Evolutionary conservation across 371 early-diverging fungal genomes (phyloP).

Genomic region (Mortierella sp.): DNA sequence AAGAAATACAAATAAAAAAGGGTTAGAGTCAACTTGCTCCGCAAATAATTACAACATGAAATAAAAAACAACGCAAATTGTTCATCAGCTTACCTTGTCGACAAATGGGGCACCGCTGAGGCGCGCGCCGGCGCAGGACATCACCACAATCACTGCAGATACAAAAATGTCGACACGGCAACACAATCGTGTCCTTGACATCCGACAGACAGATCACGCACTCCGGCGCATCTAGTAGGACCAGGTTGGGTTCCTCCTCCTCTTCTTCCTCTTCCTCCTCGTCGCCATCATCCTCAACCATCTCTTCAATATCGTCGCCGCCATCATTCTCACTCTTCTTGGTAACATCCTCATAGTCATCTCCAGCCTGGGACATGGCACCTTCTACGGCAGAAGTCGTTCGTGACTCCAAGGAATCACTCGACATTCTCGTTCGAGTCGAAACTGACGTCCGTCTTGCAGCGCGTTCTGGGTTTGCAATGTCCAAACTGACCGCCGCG

Average conservation of each 20-base stretch:
- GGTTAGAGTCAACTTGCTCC: background rate
- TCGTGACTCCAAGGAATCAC: conserved; percentile 8
- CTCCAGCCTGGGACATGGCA: background rate
- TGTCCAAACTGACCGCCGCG: conserved; percentile 9
- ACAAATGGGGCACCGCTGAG: conserved; percentile 68
- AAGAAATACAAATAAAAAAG: background rate
- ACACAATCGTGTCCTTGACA: conserved; percentile 64
- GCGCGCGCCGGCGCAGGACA: conserved; percentile 62
- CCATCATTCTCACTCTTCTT: background rate
- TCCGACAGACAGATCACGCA: conserved; percentile 73
- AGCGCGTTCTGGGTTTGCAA: conserved; percentile 15
- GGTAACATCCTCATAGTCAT: background rate
- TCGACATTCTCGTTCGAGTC: background rate
- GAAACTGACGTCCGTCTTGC: background rate
- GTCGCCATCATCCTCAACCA: conserved; percentile 15
- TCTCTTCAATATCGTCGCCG: background rate
- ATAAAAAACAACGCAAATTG: background rate
- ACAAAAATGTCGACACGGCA: conserved; percentile 72
- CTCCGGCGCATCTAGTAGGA: conserved; percentile 56
- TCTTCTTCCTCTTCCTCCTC: conserved; percentile 4
- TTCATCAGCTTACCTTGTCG: conserved; percentile 36
- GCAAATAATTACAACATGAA: background rate
- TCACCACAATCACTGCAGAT: conserved; percentile 71
- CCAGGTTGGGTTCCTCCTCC: conserved; percentile 32
- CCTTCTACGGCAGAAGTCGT: background rate